These are phyloP conservation scores for Penstemon newberryi DNA, from an alignment of 257 asterid genomes.

Conservation along the genomic window DNA sequence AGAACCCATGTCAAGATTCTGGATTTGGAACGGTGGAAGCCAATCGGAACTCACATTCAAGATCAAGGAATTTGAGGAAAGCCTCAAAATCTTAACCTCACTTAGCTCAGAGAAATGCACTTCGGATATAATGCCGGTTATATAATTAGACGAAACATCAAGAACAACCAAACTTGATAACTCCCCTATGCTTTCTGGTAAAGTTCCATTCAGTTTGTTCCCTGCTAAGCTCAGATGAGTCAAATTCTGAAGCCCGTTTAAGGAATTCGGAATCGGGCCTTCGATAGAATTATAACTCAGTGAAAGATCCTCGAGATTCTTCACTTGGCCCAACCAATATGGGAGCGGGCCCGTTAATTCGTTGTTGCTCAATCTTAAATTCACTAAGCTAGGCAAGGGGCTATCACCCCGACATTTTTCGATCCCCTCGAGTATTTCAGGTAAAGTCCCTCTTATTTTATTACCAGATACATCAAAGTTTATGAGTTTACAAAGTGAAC, in stretches of 20 bases:
- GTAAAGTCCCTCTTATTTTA: conserved; percentile 40
- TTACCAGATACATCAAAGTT: conserved; percentile 38
- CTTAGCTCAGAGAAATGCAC: conserved; percentile 39
- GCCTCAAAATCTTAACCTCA: conserved; percentile 31
- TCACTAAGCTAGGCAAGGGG: conserved; percentile 35
- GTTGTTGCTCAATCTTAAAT: conserved; percentile 35
- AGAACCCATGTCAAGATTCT: conserved; percentile 45
- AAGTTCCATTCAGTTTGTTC: conserved; percentile 45
- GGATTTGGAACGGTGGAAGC: conserved; percentile 49
- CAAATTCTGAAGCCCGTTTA: conserved; percentile 41
- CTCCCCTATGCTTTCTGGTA: conserved; percentile 42
- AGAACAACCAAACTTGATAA: conserved; percentile 37
- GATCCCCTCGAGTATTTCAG: conserved; percentile 37
- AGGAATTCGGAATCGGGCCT: conserved; percentile 49
- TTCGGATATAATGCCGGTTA: conserved; percentile 42
- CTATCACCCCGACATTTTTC: conserved; percentile 27
- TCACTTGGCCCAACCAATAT: conserved; percentile 42
- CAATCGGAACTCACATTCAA: conserved; percentile 42
- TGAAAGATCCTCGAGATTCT: conserved; percentile 34
- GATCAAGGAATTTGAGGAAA: conserved; percentile 40
- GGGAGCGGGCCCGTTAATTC: conserved; percentile 42
- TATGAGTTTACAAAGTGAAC: conserved; percentile 43
- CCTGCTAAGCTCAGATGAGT: conserved; percentile 29
- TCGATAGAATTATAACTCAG: conserved; percentile 40
- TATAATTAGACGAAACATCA: conserved; percentile 40